Evolutionary conservation across 257 asterid species (phyloP).

Genomic region (Forsythia viridissima): DNA sequence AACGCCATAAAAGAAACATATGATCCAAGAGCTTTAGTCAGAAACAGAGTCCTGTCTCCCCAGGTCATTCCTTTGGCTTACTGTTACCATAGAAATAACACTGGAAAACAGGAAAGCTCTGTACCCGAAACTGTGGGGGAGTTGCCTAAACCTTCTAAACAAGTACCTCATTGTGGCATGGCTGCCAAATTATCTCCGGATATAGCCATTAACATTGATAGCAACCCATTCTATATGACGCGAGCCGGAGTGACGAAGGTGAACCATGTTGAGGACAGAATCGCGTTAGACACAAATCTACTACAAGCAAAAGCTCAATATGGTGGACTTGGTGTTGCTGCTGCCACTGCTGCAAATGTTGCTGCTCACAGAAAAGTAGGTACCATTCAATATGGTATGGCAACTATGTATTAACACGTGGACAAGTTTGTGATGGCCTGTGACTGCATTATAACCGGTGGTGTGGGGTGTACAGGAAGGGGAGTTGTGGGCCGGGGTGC

Average conservation of each 20-base stretch:
- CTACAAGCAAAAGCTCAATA: conserved; percentile 64
- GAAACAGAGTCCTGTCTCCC: conserved; percentile 38
- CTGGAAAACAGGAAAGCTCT: conserved; percentile 46
- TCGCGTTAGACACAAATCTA: conserved; percentile 59
- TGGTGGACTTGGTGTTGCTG: conserved; percentile 53
- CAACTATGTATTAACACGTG: conserved; percentile 33
- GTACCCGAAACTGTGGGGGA: conserved; percentile 33
- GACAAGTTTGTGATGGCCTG: not conserved
- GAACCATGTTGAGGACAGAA: conserved; percentile 49
- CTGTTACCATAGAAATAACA: conserved; percentile 38
- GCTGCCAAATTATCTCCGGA: conserved; percentile 67
- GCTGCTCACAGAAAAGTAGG: conserved; percentile 41
- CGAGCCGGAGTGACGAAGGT: conserved; percentile 45
- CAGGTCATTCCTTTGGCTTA: conserved; percentile 41
- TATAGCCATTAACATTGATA: conserved; percentile 62
- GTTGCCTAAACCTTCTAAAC: conserved; percentile 41
- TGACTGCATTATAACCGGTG: too few relatives aligned
- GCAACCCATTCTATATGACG: conserved; percentile 50
- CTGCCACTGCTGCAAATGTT: conserved; percentile 32
- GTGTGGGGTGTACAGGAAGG: not conserved
- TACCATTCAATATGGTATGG: conserved; percentile 35
- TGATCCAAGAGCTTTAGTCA: conserved; percentile 49
- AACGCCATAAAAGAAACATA: conserved; percentile 41
- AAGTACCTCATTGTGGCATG: conserved; percentile 53
- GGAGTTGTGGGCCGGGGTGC: not conserved